Percentiles rank a stretch among this genome's conserved stretches.
phyloP scores from a whole-genome alignment of 2,329 filamentous ascomycete species.

The Trichoderma citrinoviride region DNA sequence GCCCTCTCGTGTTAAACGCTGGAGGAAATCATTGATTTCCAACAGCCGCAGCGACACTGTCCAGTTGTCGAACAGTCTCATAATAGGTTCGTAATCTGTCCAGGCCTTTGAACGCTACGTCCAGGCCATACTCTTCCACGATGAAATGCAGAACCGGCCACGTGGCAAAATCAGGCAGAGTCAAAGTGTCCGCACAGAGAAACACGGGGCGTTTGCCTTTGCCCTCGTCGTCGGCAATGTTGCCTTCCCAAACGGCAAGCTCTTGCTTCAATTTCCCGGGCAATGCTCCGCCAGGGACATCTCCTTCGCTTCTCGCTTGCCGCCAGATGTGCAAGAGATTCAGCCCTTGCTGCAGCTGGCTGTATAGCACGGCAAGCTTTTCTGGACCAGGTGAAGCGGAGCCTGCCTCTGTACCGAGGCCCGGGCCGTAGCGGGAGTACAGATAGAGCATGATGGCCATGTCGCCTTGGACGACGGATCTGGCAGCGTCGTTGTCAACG shows the following conservation, averaged over 20 bases:
- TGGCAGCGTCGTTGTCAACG: conserved; percentile 51
- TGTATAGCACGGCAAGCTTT: conserved; percentile 39
- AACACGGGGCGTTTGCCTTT: conserved; percentile 36
- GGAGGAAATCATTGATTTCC: neutral
- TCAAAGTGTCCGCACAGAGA: conserved; percentile 43
- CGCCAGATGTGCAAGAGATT: conserved; percentile 40
- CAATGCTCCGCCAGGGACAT: conserved; percentile 19
- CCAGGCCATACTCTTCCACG: conserved; percentile 34
- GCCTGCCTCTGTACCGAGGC: conserved; percentile 26
- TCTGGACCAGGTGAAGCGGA: conserved; percentile 27
- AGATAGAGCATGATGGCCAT: conserved; percentile 59
- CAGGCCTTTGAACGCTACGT: conserved; percentile 32
- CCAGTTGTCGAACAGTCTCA: conserved; percentile 28
- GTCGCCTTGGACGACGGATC: conserved; percentile 49
- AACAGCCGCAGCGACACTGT: conserved; percentile 28
- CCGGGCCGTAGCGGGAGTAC: conserved; percentile 49
- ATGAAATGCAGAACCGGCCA: conserved; percentile 56
- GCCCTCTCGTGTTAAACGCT: neutral
- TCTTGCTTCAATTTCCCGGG: conserved; percentile 32
- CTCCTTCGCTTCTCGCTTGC: conserved; percentile 17
- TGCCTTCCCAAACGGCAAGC: conserved; percentile 43
- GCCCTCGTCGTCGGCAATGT: conserved; percentile 26
- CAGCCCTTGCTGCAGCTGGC: conserved; percentile 42
- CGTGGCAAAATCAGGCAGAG: conserved; percentile 55
- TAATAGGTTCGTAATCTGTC: conserved; percentile 40